Base-by-base conservation (phyloP, 2,329 filamentous ascomycete species). In the Aureobasidium sp. region DNA sequence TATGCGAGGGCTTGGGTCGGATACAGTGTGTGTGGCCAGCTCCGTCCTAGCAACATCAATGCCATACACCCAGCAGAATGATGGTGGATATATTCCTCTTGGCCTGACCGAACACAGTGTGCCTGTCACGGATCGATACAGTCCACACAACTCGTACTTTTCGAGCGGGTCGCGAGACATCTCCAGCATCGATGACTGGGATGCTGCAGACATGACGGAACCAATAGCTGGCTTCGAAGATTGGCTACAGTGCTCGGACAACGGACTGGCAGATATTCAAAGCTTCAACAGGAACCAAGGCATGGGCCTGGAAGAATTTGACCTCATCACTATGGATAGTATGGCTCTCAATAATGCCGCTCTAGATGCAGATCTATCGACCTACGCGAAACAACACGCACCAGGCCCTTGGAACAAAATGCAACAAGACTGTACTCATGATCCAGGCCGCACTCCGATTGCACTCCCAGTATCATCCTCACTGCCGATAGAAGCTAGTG, bases 301-400 rank as follows among this genome's bases (percentile, higher is more conserved):
- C 10, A 52, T 20, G 46, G 53, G 29, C 36, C 37, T 8, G 17
- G 61, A 32, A 27, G 50, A 41, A 20, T 36, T 39, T 8, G 34
- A 55, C 13, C 10, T 55, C 5, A 27, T 27, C n/a, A 41, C 34
- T 15, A 55, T 55, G 27, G 36, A 55, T n/a, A 55, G 34, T 20
- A 55, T 55, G 32, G 34, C 51, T 1, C 34, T 39, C 1, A 55
- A 55, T n/a, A 17, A 42, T 32, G 51, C 37, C 5, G 51, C 34
- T 3, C 17, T 55, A 8, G 51, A 55, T 15, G 51, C 51, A 6
- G 51, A 55, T 8, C 26, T 55, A 1, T 55, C 34, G 2, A 42
- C 32, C 5, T 55, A 55, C 9, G 2, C 27, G 47, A 20, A 23
- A 20, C n/a, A 34, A 5, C 17, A 26, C 6, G 26, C 15, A 20